A percentile compares a stretch with the other conserved stretches of the same genome.
These are phyloP conservation scores for Aschersonia sp. DNA, from an alignment of 2,329 filamentous ascomycete species.

Conservation along the genomic window DNA sequence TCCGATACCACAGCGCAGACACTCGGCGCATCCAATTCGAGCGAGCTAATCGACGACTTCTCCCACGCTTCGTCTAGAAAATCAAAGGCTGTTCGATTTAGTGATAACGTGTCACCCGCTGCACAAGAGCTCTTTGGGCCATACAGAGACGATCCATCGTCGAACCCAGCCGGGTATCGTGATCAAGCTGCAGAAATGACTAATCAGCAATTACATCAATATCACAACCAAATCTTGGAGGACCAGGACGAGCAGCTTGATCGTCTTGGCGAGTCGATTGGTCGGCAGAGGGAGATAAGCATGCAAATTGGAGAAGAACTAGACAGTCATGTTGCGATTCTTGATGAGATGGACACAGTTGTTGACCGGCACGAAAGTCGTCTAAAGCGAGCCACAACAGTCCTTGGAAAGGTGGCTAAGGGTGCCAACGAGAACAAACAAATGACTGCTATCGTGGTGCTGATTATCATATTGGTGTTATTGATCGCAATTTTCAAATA, in stretches of 20 bases:
- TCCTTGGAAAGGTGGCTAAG: slow-evolving; percentile 56
- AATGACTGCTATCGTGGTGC: slow-evolving; percentile 63
- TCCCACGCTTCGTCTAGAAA: slow-evolving; percentile 38
- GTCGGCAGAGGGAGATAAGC: slow-evolving; percentile 77
- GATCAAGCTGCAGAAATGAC: slow-evolving; percentile 46
- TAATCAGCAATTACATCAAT: slow-evolving; percentile 76
- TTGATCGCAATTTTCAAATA: slow-evolving; percentile 72
- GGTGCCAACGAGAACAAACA: slow-evolving; percentile 78
- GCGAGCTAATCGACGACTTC: slow-evolving; percentile 47
- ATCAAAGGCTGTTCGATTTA: slow-evolving; percentile 75
- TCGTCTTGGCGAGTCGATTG: slow-evolving; percentile 68
- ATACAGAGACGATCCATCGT: slow-evolving; percentile 55
- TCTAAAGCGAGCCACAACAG: slow-evolving; percentile 58
- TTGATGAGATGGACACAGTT: slow-evolving; percentile 76
- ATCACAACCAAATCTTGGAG: slow-evolving; percentile 66
- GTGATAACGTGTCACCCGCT: slow-evolving; percentile 39
- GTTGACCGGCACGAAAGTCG: slow-evolving; percentile 69
- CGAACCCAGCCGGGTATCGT: slow-evolving; percentile 38
- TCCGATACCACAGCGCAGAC: slow-evolving; percentile 32
- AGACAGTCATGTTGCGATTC: slow-evolving; percentile 73
- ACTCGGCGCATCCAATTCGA: slow-evolving; percentile 48
- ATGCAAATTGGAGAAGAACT: slow-evolving; percentile 96
- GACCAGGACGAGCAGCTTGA: slow-evolving; percentile 94
- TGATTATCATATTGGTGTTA: slow-evolving; percentile 72
- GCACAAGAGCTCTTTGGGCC: slow-evolving; percentile 32